Evolutionary conservation across 1,284 basidiomycete species (phyloP), one percentile per base, ranked within the genome.

Genomic region (Irpex rosettiformis): DNA sequence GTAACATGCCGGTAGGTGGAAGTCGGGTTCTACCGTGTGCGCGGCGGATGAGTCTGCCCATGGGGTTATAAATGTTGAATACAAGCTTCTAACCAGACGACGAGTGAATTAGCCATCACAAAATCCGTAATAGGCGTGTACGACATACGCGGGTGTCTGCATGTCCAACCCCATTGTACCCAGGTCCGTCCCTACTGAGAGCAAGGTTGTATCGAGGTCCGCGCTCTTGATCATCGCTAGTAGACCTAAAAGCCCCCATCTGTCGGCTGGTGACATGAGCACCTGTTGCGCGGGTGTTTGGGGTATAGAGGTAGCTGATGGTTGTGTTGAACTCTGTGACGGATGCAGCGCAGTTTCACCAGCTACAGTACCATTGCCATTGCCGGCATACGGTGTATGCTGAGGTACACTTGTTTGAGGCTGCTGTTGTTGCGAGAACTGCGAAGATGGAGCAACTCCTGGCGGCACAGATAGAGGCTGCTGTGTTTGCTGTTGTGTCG

Each of bases 281-380:
- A 99, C 86, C 76, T 99, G 96, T 72, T 98, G 93, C 43, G 94
- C 94, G 0, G 96, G 95, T 60, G 95, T 93, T 68, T 93, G 86
- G 60, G 93, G 88, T 57, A 71, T 66, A 27, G 69, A 63, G 49
- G 61, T 62, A 30, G 69, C 54, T 40, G 60, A 60, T 48, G 66
- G 61, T 60, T 68, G 67, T 55, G 66, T 66, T 43, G 66, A 66
- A 29, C 64, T 65, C 60, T 66, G 64, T 33, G 67, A 68, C 43
- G 65, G 66, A 51, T 68, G 67, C 37, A 65, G 66, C 29, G 67
- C 60, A n/a, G 70, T 68, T 55, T 71, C 69, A 22, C 66, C 68
- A 45, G 68, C 68, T 18, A 62, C 64, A n/a, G 65, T 71, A 33
- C 73, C 71, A 58, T 73, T 72, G 33, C 72, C 71, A 58, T 73